These are phyloP conservation scores for Cercospora zeina DNA, from an alignment of 2,329 filamentous ascomycete species.

Conservation along the genomic window DNA sequence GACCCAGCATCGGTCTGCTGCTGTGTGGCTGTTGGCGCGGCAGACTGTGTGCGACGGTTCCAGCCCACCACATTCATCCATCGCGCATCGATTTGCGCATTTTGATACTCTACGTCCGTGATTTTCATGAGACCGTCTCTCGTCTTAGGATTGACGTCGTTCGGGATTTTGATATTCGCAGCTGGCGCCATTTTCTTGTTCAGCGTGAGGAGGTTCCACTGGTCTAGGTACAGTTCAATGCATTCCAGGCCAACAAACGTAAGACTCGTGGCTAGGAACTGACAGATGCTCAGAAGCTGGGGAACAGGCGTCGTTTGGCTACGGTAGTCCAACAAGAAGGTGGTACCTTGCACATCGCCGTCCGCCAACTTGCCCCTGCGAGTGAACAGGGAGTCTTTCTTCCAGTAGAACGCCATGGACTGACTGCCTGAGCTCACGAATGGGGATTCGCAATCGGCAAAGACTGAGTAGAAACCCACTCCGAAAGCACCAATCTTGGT, in stretches of 20 bases:
- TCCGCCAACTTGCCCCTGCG: constrained; percentile 72
- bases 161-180: constrained; percentile 69
- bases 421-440: constrained; percentile 91
- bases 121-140: constrained; percentile 88
- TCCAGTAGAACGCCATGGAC: constrained; percentile 99
- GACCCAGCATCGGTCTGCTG: constrained; percentile 43
- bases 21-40: constrained; percentile 22
- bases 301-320: constrained; percentile 85
- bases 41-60: constrained; percentile 54
- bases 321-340: constrained; percentile 93
- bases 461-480: constrained; percentile 97
- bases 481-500: constrained; percentile 99
- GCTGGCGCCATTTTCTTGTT: constrained; percentile 84
- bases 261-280: constrained; percentile 91
- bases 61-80: constrained; percentile 88
- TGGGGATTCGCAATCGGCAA: constrained; percentile 95
- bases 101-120: constrained; percentile 74
- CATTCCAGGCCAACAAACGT: constrained; percentile 88
- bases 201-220: constrained; percentile 75
- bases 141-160: constrained; percentile 77
- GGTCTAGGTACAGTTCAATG: constrained; percentile 88
- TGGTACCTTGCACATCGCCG: constrained; percentile 61
- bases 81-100: constrained; percentile 85
- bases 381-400: constrained; percentile 95
- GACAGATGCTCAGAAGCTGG: constrained; percentile 78